Evolutionary conservation across 2,329 filamentous ascomycete species (phyloP).

Genomic region (Diaporthe humulicola): DNA sequence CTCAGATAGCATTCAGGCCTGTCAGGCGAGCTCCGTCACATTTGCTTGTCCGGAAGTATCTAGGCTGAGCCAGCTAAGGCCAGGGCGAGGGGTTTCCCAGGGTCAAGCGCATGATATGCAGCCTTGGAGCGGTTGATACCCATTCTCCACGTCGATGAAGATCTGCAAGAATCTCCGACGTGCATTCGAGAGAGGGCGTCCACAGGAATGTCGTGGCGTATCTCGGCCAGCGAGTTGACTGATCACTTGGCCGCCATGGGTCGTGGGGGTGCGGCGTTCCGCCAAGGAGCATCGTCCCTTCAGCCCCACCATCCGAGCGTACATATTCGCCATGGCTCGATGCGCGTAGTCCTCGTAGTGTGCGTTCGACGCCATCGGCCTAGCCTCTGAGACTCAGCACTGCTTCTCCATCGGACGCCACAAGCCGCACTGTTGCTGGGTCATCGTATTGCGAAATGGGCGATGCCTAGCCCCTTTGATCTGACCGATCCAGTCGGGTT

Average conservation of each 20-base stretch:
- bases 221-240: slow-evolving; percentile 5
- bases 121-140: neutral
- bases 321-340: slow-evolving; percentile 27
- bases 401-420: slow-evolving; percentile 16
- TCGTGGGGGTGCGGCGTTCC: neutral
- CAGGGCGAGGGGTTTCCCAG: neutral
- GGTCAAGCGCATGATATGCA: neutral
- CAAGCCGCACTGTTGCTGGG: neutral
- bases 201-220: neutral
- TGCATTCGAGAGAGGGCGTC: neutral
- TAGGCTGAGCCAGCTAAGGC: neutral
- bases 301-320: slow-evolving; percentile 31
- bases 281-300: slow-evolving; percentile 28
- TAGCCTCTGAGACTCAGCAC: neutral
- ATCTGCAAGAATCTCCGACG: slow-evolving; percentile 4
- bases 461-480: slow-evolving; percentile 19
- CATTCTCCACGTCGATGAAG: neutral
- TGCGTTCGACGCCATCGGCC: neutral
- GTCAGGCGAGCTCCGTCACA: neutral
- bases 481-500: slow-evolving; percentile 3
- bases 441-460: slow-evolving; percentile 19
- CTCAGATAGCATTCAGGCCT: neutral
- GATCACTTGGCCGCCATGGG: slow-evolving; percentile 4
- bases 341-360: slow-evolving; percentile 2
- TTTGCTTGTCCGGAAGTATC: neutral